Evolutionary conservation across 1,284 basidiomycete genomes (phyloP).

Genomic region (Moniliella sp.): DNA sequence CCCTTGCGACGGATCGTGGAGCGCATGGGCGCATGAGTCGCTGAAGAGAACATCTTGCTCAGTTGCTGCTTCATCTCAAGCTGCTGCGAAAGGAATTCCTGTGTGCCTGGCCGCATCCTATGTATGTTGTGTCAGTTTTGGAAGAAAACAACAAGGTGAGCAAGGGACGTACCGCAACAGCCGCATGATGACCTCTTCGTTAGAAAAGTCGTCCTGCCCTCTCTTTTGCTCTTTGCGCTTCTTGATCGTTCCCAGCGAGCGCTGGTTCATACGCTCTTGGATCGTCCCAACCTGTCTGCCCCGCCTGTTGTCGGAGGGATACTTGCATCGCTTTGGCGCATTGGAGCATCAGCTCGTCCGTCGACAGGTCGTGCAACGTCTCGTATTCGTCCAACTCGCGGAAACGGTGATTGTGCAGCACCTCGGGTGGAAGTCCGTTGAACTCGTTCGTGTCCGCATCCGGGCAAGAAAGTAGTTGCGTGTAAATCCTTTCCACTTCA

Average conservation of each 20-base stretch:
- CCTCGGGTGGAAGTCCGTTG: conserved; percentile 49
- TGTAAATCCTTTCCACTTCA: conserved; percentile 72
- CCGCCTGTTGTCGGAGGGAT: conserved; percentile 42
- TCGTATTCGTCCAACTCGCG: conserved; percentile 38
- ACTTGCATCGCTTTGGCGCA: conserved; percentile 79
- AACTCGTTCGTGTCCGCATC: conserved; percentile 56
- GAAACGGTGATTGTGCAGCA: conserved; percentile 86
- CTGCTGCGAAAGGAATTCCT: background rate
- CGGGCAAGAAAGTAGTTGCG: too few relatives aligned
- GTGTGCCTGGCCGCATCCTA: background rate
- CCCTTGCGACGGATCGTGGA: too few relatives aligned
- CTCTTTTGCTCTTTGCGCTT: conserved; percentile 78
- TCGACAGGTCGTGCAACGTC: conserved; percentile 23
- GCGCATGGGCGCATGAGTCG: too few relatives aligned
- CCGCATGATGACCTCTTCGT: background rate
- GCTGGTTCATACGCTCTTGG: conserved; percentile 42
- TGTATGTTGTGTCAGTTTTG: background rate
- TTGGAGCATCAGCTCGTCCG: conserved; percentile 43
- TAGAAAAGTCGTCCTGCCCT: background rate
- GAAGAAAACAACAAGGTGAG: background rate
- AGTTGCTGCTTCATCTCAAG: background rate
- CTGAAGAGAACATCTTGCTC: too few relatives aligned
- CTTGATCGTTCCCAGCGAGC: conserved; percentile 82
- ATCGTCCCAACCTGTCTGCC: conserved; percentile 47
- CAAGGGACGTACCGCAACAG: background rate